Percentiles rank a stretch among this genome's conserved stretches.
Evolutionary conservation across 208 protist species (phyloP).

Genomic region (Trypanosoma boissoni): DNA sequence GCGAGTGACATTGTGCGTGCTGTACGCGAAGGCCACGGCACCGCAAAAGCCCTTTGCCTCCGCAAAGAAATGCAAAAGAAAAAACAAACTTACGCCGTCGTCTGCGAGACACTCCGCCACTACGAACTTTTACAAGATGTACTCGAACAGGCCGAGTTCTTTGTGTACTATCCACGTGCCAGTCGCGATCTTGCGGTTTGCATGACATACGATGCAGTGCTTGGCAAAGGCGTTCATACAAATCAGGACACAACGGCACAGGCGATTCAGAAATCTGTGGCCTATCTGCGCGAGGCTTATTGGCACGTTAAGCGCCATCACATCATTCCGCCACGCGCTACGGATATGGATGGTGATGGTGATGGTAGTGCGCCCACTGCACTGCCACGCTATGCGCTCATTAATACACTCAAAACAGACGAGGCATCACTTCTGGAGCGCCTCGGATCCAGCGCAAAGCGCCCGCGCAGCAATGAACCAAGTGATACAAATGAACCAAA

Average conservation of each 20-base stretch:
- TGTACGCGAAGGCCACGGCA: slow-evolving; percentile 72
- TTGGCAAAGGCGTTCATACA: slow-evolving; percentile 88
- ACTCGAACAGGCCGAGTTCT: slow-evolving; percentile 76
- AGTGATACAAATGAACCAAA: no score
- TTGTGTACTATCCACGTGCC: slow-evolving; percentile 76
- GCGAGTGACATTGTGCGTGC: slow-evolving; percentile 72
- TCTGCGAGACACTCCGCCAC: slow-evolving; percentile 86
- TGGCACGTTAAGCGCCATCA: slow-evolving; percentile 79
- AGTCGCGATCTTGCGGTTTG: slow-evolving; percentile 70
- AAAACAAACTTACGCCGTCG: slow-evolving; percentile 90
- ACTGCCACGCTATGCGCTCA: slow-evolving; percentile 83
- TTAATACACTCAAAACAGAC: slow-evolving; percentile 86
- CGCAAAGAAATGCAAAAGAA: slow-evolving; percentile 93
- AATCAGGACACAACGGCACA: slow-evolving; percentile 76
- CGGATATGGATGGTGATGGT: no score
- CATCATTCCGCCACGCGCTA: slow-evolving; percentile 49
- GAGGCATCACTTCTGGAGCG: slow-evolving; percentile 63
- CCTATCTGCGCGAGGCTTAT: slow-evolving; percentile 81
- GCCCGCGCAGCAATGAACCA: no score
- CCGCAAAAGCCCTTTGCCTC: slow-evolving; percentile 87
- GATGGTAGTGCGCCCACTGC: no score
- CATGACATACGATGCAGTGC: slow-evolving; percentile 85
- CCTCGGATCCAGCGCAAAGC: slow-evolving; percentile 38
- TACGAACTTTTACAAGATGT: slow-evolving; percentile 87
- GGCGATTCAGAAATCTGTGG: slow-evolving; percentile 58